These are phyloP conservation scores for Boletellus sp. DNA, from an alignment of 768 basidiomycete genomes.

Conservation along the genomic window DNA sequence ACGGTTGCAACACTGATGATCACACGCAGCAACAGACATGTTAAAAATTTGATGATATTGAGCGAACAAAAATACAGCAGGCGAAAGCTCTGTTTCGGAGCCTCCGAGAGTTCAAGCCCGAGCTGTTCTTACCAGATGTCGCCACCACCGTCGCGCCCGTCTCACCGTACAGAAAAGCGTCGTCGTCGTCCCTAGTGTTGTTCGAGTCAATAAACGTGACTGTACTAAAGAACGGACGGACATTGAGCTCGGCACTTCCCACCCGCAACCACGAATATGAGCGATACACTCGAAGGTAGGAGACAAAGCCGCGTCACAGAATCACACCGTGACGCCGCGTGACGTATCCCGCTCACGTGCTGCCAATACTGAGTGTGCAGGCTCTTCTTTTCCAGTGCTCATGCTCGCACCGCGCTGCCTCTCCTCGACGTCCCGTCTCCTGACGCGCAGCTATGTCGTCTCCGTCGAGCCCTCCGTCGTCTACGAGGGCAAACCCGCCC, in stretches of 20 bases:
- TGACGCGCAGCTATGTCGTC: slow-evolving; percentile 50
- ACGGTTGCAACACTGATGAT: slow-evolving; percentile 60
- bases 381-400: neutral
- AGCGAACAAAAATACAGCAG: slow-evolving; percentile 31
- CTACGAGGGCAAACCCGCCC: slow-evolving; percentile 49
- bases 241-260: slow-evolving; percentile 25
- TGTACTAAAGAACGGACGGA: slow-evolving; percentile 23
- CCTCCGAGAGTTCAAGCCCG: slow-evolving; percentile 21
- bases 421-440: slow-evolving; percentile 10
- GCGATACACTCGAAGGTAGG: slow-evolving; percentile 17
- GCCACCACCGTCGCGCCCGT: slow-evolving; percentile 34
- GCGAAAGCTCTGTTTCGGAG: slow-evolving; percentile 28
- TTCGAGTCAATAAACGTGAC: slow-evolving; percentile 24
- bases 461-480: slow-evolving; percentile 50
- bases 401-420: slow-evolving; percentile 13
- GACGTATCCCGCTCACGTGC: slow-evolving; percentile 11
- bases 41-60: slow-evolving; percentile 42
- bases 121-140: slow-evolving; percentile 47
- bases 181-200: slow-evolving; percentile 66
- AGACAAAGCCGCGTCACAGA: slow-evolving; percentile 27
- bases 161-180: slow-evolving; percentile 74
- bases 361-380: neutral
- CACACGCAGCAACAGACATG: slow-evolving; percentile 34
- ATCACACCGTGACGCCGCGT: slow-evolving; percentile 21
- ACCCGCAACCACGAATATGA: slow-evolving; percentile 15